phyloP scores from a whole-genome alignment of 345 rosid genomes.

The Murraya koenigii region DNA sequence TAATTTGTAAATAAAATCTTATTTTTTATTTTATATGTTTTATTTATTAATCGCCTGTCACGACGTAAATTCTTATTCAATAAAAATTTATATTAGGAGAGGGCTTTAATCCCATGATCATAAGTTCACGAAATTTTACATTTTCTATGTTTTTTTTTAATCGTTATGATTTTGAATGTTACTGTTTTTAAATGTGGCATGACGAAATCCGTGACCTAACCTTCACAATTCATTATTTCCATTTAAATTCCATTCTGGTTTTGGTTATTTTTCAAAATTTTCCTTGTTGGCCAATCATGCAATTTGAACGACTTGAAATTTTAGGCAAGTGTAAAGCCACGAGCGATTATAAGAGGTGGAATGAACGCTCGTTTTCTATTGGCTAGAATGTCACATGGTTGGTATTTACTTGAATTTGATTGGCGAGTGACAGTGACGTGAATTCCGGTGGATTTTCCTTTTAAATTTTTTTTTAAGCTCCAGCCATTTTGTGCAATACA shows the following conservation, averaged over 20 bases:
- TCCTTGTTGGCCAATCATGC: background rate
- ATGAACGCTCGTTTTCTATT: background rate
- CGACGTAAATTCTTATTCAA: no score
- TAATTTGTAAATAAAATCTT: no score
- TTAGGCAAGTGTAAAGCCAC: background rate
- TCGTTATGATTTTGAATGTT: background rate
- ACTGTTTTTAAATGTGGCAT: slow-evolving; percentile 23
- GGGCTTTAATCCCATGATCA: no score
- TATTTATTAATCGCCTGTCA: no score
- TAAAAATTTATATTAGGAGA: fast-evolving
- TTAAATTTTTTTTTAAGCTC: background rate
- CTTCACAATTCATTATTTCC: background rate
- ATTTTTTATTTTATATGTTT: no score
- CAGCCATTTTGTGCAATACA: background rate
- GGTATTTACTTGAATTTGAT: background rate
- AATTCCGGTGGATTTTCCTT: background rate
- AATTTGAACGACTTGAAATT: background rate
- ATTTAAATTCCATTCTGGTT: background rate
- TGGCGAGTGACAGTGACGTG: background rate
- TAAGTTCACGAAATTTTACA: background rate
- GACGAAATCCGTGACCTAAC: slow-evolving; percentile 46
- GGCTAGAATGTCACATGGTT: background rate
- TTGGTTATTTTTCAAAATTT: background rate
- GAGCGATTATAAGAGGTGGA: background rate
- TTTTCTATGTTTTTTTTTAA: background rate